Evolutionary conservation across 179 eudicot genomes (phyloP), one percentile per base, ranked within the genome.

Genomic region (Corrigiola litoralis): DNA sequence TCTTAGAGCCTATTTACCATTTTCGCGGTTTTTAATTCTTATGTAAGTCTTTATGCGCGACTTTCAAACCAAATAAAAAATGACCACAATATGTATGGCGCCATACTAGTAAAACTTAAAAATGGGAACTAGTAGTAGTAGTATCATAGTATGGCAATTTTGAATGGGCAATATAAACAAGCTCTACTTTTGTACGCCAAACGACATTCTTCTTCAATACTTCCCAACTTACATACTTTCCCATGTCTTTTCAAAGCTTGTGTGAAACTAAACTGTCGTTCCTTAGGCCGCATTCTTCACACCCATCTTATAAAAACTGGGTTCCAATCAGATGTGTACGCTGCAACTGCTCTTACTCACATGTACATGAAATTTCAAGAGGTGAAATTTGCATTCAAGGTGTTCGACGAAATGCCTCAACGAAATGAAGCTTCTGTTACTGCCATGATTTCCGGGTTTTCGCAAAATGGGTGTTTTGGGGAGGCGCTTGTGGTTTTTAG

Each of bases 171-270:
- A 50, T 85, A 73, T 81, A 76, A 62, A 79, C 79, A 85, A 81
- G 85, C 92, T 46, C 65, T 90, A 12, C 42, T 24, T 14, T 56
- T 82, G 16, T 87, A 82, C 60, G 42, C 84, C 23, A 72, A 84
- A 28, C 84, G 66, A 72, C 84, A 77, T 64, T 76, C 81, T 27
- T 71, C 76, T 34, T 75, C 83, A 23, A 17, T 62, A n/a, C 58
- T 46, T 8, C 85, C 87, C 50, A 78, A 73, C 50, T 57, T 76
- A 29, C 81, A 74, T 80, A 79, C 87, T 8, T 85, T 80, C 65
- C 92, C 97, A 41, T 63, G 58, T 72, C 82, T 90, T 73, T 73
- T 88, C 72, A 90, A 90, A 75, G 78, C 92, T 32, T 88, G 92
- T 47, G 71, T 76, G 32, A 75, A 70, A 55, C 89, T 85, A 47